phyloP scores from a whole-genome alignment of 2,329 filamentous ascomycete species.

The Exophiala lecanii-corni region DNA sequence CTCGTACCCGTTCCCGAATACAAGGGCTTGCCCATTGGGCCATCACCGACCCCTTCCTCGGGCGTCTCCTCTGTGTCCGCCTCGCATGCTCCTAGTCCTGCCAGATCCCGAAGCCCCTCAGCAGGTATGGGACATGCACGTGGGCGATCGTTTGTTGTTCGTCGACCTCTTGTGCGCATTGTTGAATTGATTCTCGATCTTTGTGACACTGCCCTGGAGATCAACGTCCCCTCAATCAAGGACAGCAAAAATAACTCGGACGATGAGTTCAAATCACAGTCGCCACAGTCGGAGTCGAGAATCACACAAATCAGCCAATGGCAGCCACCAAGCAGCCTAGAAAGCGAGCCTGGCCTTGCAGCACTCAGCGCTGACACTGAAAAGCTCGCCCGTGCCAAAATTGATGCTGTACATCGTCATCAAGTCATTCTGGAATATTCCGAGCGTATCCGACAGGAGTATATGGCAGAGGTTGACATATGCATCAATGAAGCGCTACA shows the following conservation, averaged over 20 bases:
- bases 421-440: constrained; percentile 92
- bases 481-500: constrained; percentile 89
- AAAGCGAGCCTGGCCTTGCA: constrained; percentile 87
- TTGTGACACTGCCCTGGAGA: constrained; percentile 91
- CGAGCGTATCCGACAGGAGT: constrained; percentile 90
- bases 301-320: constrained; percentile 93
- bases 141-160: constrained; percentile 86
- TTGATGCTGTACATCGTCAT: constrained; percentile 88
- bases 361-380: constrained; percentile 88
- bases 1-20: constrained; percentile 62
- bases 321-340: constrained; percentile 87
- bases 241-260: constrained; percentile 61
- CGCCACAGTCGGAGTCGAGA: constrained; percentile 89
- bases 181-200: constrained; percentile 92
- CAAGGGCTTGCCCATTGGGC: constrained; percentile 72
- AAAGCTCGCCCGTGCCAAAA: constrained; percentile 75
- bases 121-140: constrained; percentile 73
- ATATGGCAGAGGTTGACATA: constrained; percentile 86
- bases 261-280: constrained; percentile 84
- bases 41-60: constrained; percentile 62
- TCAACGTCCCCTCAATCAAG: constrained; percentile 90
- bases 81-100: constrained; percentile 55
- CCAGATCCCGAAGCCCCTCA: constrained; percentile 60
- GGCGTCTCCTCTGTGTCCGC: constrained; percentile 64
- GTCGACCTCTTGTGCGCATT: constrained; percentile 83